Conservation (phyloP, 345 rosid species). For the Clausena lansium region DNA sequence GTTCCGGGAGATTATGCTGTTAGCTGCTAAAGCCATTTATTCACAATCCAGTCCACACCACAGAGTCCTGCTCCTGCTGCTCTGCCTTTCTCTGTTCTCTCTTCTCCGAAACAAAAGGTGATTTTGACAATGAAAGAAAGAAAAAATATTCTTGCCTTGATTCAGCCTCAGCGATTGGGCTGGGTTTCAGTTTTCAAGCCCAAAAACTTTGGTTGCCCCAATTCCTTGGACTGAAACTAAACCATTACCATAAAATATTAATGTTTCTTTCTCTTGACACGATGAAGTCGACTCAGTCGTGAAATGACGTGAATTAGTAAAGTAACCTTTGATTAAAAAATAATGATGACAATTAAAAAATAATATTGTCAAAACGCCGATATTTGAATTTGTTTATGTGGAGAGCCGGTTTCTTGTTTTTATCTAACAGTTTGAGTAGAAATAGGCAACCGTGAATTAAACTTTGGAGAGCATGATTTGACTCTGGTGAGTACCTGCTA, state of each 20-base stretch:
- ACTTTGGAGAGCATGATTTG: no score
- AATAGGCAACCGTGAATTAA: no score
- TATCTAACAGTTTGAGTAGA: no score
- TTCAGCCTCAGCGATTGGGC: not conserved
- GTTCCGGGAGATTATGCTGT: conserved; percentile 25
- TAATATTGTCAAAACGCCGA: no score
- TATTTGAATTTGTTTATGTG: no score
- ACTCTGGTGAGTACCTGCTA: no score
- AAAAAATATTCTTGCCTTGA: not conserved
- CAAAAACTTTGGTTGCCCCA: not conserved
- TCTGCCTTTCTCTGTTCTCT: not conserved
- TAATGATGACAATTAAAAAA: no score
- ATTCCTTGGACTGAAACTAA: not conserved
- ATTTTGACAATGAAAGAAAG: not conserved
- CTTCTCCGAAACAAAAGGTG: not conserved
- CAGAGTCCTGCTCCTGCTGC: no score
- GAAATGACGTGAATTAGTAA: not conserved
- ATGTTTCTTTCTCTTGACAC: no score
- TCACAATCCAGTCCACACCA: not conserved
- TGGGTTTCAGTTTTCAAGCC: not conserved
- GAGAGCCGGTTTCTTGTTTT: no score
- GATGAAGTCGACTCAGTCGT: not conserved
- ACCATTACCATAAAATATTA: not conserved
- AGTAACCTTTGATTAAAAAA: no score
- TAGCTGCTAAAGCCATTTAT: conserved; percentile 36